Conservation (phyloP, 768 basidiomycete genomes). For the Rhizopogon vinicolor region DNA sequence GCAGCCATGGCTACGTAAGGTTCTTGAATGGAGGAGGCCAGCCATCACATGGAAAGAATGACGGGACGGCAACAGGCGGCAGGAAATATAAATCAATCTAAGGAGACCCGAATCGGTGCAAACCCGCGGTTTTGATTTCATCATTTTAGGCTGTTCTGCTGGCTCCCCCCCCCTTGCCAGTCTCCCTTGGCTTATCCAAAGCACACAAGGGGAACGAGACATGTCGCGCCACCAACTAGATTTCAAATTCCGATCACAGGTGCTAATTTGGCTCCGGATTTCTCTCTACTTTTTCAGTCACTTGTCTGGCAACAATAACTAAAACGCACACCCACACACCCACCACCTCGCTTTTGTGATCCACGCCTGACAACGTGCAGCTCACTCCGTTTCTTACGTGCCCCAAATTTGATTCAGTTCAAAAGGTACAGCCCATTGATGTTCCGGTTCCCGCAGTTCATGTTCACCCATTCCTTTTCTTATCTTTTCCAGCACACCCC, state of each 20-base stretch:
- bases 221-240: not conserved
- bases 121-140: not conserved
- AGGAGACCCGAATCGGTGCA: not conserved
- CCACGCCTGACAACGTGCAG: no score
- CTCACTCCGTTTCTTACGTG: no score
- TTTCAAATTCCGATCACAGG: conserved; percentile 5
- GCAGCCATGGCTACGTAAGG: conserved; percentile 26
- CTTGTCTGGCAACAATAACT: no score
- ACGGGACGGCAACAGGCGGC: not conserved
- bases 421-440: no score
- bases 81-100: not conserved
- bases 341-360: no score
- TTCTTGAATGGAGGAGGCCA: conserved; percentile 14
- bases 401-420: no score
- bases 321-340: no score
- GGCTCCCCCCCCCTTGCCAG: not conserved
- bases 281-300: no score
- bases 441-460: no score
- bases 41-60: conserved; percentile 8
- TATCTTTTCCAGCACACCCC: no score
- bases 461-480: no score
- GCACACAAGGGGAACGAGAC: not conserved
- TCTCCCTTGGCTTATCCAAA: not conserved
- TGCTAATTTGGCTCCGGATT: no score
- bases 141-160: not conserved